phyloP scores from a whole-genome alignment of 192 early-diverging fungal genomes.

The Backusella tarrabulga region DNA sequence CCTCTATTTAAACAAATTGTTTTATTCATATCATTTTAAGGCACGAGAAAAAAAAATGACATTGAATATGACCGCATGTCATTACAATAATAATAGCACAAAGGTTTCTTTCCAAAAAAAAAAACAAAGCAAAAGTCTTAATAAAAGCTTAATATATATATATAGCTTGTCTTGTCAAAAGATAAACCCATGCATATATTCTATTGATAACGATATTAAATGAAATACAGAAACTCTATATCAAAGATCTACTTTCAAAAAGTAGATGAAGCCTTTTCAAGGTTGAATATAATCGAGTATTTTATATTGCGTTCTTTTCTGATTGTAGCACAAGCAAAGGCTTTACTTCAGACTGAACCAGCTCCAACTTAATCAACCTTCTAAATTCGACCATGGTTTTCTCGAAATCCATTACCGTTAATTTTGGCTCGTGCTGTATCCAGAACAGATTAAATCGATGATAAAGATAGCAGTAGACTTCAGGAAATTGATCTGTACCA shows the following conservation, averaged over 20 bases:
- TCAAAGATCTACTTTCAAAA: background rate
- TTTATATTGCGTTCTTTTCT: background rate
- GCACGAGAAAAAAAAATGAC: no score
- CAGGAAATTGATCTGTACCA: constrained; percentile 59
- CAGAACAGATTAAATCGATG: constrained; percentile 65
- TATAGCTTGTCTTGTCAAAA: no score
- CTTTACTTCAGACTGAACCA: constrained; percentile 16
- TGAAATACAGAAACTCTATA: background rate
- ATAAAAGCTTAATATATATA: no score
- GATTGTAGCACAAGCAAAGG: background rate
- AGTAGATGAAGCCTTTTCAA: background rate
- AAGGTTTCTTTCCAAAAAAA: no score
- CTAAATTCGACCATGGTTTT: constrained; percentile 61
- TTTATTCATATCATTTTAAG: no score
- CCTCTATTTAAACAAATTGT: no score
- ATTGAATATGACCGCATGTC: no score
- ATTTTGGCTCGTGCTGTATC: constrained; percentile 51
- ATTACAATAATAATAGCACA: no score
- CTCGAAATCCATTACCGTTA: constrained; percentile 75
- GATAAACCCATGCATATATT: no score
- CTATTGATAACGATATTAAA: no score
- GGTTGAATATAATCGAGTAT: background rate
- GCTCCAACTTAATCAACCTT: constrained; percentile 44
- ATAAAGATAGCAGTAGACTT: constrained; percentile 76
- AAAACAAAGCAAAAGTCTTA: no score